Conservation (phyloP, 805 yeast species). For the Wickerhamiella occidentalis region DNA sequence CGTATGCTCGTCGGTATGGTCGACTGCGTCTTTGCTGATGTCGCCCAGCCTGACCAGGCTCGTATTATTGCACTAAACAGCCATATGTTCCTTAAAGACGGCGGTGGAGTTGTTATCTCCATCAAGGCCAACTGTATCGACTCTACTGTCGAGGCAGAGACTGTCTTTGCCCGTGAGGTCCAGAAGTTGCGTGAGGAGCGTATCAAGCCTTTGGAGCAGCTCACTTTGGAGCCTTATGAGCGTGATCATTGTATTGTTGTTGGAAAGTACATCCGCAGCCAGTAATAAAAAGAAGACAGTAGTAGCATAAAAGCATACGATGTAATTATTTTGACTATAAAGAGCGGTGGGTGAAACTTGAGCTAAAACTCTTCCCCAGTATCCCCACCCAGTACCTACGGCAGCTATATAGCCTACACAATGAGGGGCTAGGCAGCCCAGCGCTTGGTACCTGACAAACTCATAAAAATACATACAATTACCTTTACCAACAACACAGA, state of each 20-base stretch:
- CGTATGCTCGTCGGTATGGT: slow-evolving; percentile 99
- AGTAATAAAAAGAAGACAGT: slow-evolving; percentile 11
- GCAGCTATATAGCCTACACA: too few relatives aligned
- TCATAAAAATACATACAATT: too few relatives aligned
- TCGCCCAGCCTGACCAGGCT: slow-evolving; percentile 99
- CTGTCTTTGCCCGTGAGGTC: slow-evolving; percentile 98
- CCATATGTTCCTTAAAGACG: slow-evolving; percentile 94
- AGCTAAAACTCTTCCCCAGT: too few relatives aligned
- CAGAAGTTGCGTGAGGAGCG: slow-evolving; percentile 98
- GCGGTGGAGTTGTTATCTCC: slow-evolving; percentile 97
- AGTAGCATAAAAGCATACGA: slow-evolving; percentile 1
- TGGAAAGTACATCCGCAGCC: slow-evolving; percentile 92
- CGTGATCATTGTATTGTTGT: slow-evolving; percentile 99
- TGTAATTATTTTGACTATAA: background rate
- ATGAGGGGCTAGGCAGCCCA: too few relatives aligned
- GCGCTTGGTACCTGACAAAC: too few relatives aligned
- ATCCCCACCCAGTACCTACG: too few relatives aligned
- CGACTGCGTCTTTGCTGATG: slow-evolving; percentile 97
- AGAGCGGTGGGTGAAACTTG: too few relatives aligned
- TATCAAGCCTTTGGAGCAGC: slow-evolving; percentile 95
- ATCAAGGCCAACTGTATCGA: slow-evolving; percentile 99
- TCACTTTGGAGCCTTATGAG: slow-evolving; percentile 98
- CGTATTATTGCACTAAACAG: slow-evolving; percentile 98
- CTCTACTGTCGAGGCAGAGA: slow-evolving; percentile 98
- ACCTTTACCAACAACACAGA: too few relatives aligned